These are phyloP conservation scores for Saturnispora hagleri DNA, from an alignment of 805 yeast genomes.

Conservation along the genomic window DNA sequence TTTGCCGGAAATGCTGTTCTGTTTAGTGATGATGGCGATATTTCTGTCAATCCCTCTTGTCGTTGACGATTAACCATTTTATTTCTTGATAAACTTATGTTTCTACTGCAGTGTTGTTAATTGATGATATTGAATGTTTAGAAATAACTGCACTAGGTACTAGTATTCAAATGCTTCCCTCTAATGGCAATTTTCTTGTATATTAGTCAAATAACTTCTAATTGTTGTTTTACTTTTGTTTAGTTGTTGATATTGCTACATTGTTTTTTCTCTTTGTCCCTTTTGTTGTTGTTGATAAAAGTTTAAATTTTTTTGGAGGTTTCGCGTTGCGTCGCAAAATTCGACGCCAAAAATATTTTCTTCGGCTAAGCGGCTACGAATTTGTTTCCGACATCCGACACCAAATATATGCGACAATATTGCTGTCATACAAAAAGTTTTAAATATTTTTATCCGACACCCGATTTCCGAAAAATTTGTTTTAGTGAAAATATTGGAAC, in stretches of 20 bases:
- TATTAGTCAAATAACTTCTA: neutral
- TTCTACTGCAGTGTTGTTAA: neutral
- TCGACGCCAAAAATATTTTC: neutral
- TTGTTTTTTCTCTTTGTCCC: neutral
- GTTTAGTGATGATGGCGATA: constrained; percentile 19
- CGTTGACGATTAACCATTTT: constrained; percentile 1
- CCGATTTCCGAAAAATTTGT: neutral
- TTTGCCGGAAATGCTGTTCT: constrained; percentile 24
- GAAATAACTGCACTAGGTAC: neutral
- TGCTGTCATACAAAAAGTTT: no score
- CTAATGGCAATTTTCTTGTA: neutral
- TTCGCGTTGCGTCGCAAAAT: neutral
- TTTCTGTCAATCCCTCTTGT: constrained; percentile 12
- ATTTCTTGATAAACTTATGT: neutral
- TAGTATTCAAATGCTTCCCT: neutral
- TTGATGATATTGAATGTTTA: neutral
- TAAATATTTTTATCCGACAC: neutral
- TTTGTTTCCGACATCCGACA: neutral
- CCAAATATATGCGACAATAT: no score
- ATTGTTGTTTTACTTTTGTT: neutral
- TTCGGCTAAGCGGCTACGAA: neutral
- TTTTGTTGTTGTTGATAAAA: neutral
- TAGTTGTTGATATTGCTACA: neutral
- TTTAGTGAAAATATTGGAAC: neutral
- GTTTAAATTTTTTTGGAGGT: neutral